Percentiles rank a stretch among this genome's conserved stretches.
Evolutionary conservation across 352 stramenopile species (phyloP).

Genomic region (Pythium monospermum): DNA sequence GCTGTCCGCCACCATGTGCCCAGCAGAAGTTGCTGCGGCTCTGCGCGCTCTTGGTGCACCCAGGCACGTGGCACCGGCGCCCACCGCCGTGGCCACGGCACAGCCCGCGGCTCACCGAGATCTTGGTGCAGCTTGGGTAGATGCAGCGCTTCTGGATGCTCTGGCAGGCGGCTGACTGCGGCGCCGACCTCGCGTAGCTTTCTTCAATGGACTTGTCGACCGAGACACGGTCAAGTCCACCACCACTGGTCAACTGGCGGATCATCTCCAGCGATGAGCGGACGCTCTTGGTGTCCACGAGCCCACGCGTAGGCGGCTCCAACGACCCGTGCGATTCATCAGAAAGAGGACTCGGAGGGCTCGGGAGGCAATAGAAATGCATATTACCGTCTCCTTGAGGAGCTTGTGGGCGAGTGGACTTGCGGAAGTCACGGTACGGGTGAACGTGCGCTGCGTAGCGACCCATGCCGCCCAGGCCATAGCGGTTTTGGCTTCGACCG

Average conservation of each 20-base stretch:
- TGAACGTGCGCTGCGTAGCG: too few species aligned
- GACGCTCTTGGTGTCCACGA: conserved; percentile 1
- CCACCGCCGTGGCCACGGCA: conserved; percentile 66
- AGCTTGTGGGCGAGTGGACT: too few species aligned
- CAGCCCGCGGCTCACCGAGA: conserved; percentile 55
- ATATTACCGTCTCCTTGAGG: too few species aligned
- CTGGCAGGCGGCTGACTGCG: conserved; percentile 45
- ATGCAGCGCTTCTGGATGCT: conserved; percentile 60
- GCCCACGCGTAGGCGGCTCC: too few species aligned
- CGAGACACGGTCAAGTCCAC: neutral
- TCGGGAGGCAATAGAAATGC: too few species aligned
- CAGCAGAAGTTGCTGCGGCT: conserved; percentile 66
- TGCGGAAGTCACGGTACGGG: too few species aligned
- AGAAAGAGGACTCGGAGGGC: too few species aligned
- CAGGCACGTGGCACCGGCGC: conserved; percentile 51
- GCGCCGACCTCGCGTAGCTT: conserved; percentile 33
- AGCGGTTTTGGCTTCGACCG: too few species aligned
- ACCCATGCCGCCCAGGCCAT: too few species aligned
- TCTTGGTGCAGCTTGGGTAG: conserved; percentile 52
- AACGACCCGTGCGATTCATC: too few species aligned
- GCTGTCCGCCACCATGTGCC: conserved; percentile 60
- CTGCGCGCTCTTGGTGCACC: conserved; percentile 64
- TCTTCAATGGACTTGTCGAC: conserved; percentile 24
- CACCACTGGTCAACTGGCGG: neutral
- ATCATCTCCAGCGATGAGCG: conserved; percentile 9